Evolutionary conservation across 2,329 filamentous ascomycete genomes (phyloP).

Genomic region (Aspergillus puulaauensis): DNA sequence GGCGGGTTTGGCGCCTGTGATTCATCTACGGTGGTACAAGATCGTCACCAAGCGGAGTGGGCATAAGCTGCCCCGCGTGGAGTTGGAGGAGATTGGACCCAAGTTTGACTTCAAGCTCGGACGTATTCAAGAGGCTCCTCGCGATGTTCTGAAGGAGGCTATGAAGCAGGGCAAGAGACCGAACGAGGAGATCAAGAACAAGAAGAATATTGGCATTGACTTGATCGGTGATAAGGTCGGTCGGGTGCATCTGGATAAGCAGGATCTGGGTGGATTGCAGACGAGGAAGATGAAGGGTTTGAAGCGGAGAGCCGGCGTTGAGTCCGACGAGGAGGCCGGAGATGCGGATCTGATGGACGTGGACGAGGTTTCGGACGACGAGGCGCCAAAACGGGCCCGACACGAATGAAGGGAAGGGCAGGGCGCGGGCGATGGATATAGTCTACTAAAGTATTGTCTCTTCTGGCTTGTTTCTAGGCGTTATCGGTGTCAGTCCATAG

Average conservation of each 20-base stretch:
- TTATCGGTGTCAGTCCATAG: not conserved
- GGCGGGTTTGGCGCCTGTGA: constrained; percentile 41
- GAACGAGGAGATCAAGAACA: constrained; percentile 59
- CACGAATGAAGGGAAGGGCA: constrained; percentile 27
- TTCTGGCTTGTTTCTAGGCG: constrained; percentile 19
- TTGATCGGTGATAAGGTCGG: constrained; percentile 95
- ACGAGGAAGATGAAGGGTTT: constrained; percentile 99
- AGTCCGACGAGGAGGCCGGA: constrained; percentile 53
- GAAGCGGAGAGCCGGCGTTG: constrained; percentile 73
- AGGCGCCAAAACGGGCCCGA: constrained; percentile 33
- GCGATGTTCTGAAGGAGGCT: constrained; percentile 80
- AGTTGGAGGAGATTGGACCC: constrained; percentile 93
- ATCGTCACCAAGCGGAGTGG: constrained; percentile 83
- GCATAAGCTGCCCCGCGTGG: constrained; percentile 82
- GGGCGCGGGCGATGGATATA: not conserved
- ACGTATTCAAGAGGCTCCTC: constrained; percentile 74
- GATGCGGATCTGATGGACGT: constrained; percentile 51
- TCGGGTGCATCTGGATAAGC: constrained; percentile 84
- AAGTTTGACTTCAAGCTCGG: constrained; percentile 89
- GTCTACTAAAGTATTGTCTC: constrained; percentile 10
- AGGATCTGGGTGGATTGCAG: constrained; percentile 84
- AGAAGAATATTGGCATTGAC: constrained; percentile 96
- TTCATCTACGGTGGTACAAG: constrained; percentile 76
- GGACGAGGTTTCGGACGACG: constrained; percentile 39
- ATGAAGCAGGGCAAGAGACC: constrained; percentile 77